Evolutionary conservation across 2,329 filamentous ascomycete genomes (phyloP), one percentile per base, ranked within the genome.

Genomic region (Neonectria neomacrospora): DNA sequence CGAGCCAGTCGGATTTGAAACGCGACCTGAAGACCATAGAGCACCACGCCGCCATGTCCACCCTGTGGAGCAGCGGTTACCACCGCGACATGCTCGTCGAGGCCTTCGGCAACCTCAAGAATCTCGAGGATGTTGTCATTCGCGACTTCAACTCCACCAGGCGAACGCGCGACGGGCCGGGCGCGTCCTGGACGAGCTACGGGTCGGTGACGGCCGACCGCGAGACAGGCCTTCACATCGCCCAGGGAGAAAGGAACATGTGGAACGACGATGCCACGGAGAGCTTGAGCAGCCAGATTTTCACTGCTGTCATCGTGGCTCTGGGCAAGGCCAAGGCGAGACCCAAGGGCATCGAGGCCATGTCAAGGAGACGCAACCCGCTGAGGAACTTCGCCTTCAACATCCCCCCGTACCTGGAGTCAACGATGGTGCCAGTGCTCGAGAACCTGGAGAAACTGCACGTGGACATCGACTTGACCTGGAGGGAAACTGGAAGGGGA

Each of bases 101-200:
- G 32, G 88, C 88, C 2, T 85, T 91, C 55, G 69, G 74, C 10
- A 82, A 85, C 34, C 79, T 91, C 4, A 71, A 75, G 0, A 86
- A 86, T 57, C 81, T 91, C 5, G 76, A 84, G 30, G 85, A 82
- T 0, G 74, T 91, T 14, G 85, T 86, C 23, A 77, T 91, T 23
- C 83, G 89, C 18, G 86, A 91, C 71, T 90, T 86, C 75, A 79
- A 84, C 70, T 84, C 84, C 0, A 22, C 5, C 0, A 80, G 74
- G 10, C 84, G 88, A 5, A 71, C 70, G 12, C 83, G 88, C 3
- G 88, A 91, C 51, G 78, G 78, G 2, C 50, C 32, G 1, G 18
- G 62, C 12, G 71, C 67, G 0, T 58, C 68, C 1, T 90, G 88
- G 88, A 77, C 74, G 8, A 87, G 86, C 72, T 90, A 88, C 67